Evolutionary conservation across 192 early-diverging fungal genomes (phyloP).

Genomic region (Allomyces macrogynus): DNA sequence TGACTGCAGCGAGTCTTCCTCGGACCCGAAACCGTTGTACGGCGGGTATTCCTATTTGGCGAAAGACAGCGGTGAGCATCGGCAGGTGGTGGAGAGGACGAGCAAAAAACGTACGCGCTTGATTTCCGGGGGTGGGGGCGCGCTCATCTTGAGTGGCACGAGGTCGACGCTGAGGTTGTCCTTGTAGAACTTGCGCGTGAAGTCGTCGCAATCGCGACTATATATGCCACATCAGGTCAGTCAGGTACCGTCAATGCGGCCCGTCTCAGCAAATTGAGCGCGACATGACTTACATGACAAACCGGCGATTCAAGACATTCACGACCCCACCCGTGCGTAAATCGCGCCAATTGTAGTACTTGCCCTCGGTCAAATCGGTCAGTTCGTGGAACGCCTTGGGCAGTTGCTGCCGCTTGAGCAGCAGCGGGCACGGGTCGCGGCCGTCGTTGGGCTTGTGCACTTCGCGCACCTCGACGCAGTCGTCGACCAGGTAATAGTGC

Average conservation of each 20-base stretch:
- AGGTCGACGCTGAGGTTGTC: slow-evolving; percentile 23
- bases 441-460: slow-evolving; percentile 39
- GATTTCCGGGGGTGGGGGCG: slow-evolving; percentile 9
- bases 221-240: no score
- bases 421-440: slow-evolving; percentile 33
- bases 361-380: slow-evolving; percentile 15
- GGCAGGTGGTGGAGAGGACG: no score
- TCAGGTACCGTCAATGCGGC: no score
- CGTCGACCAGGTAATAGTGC: slow-evolving; percentile 45
- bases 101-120: neutral
- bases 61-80: neutral
- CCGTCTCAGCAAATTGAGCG: no score
- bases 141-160: slow-evolving; percentile 20
- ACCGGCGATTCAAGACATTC: slow-evolving; percentile 32
- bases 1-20: slow-evolving; percentile 37
- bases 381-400: slow-evolving; percentile 33
- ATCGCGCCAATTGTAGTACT: slow-evolving; percentile 40
- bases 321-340: slow-evolving; percentile 30
- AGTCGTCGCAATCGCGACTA: slow-evolving; percentile 44
- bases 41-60: slow-evolving; percentile 21
- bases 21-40: slow-evolving; percentile 41
- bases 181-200: slow-evolving; percentile 27
- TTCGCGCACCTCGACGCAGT: slow-evolving; percentile 40
- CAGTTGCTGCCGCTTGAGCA: slow-evolving; percentile 30
- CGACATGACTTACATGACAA: slow-evolving; percentile 24